Evolutionary conservation across 2,329 filamentous ascomycete species (phyloP).

Genomic region (Penicillium sp.): DNA sequence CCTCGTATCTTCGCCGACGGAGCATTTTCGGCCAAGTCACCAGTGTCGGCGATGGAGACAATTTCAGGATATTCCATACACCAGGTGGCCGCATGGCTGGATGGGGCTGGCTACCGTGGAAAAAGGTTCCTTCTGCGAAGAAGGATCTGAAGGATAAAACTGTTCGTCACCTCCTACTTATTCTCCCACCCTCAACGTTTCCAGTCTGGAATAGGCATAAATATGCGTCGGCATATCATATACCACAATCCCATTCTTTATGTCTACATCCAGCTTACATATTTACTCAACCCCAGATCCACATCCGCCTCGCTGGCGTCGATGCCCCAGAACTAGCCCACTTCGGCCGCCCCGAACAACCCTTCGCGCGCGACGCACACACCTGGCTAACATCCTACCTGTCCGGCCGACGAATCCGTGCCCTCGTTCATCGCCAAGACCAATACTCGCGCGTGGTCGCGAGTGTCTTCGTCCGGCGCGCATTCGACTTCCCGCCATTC

Average conservation of each 20-base stretch:
- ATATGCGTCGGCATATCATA: background rate
- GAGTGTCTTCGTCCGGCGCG: constrained; percentile 70
- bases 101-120: constrained; percentile 82
- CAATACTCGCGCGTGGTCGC: constrained; percentile 91
- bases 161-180: constrained; percentile 49
- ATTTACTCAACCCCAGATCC: constrained; percentile 53
- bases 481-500: constrained; percentile 39
- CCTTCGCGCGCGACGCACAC: constrained; percentile 75
- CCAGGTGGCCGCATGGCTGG: constrained; percentile 83
- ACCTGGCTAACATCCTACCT: constrained; percentile 76
- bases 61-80: constrained; percentile 91
- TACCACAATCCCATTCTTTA: background rate
- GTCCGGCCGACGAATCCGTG: constrained; percentile 69
- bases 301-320: constrained; percentile 83
- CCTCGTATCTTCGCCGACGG: constrained; percentile 69
- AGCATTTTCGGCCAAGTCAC: constrained; percentile 84
- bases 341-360: constrained; percentile 85
- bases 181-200: background rate
- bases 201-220: background rate
- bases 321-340: constrained; percentile 92
- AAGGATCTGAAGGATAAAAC: constrained; percentile 73
- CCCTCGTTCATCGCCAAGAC: constrained; percentile 78
- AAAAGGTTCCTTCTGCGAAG: constrained; percentile 67
- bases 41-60: constrained; percentile 93
- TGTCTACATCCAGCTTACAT: background rate